Evolutionary conservation across 2,329 filamentous ascomycete genomes (phyloP).

Genomic region (Microascus cirrosus): DNA sequence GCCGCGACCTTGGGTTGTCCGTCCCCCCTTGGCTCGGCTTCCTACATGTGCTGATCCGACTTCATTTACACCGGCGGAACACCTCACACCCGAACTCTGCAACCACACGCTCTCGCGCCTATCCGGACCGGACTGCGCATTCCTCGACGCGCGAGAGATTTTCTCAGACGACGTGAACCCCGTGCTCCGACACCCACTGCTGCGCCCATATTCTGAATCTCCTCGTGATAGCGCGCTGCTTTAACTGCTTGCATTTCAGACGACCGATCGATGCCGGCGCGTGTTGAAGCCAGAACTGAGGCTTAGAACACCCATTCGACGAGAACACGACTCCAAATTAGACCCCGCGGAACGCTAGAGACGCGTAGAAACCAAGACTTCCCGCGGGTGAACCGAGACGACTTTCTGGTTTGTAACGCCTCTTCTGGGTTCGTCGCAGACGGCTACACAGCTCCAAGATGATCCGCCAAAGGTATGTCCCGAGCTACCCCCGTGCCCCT

Average conservation of each 20-base stretch:
- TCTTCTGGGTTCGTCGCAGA: background rate
- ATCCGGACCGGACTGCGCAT: no score
- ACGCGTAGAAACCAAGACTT: background rate
- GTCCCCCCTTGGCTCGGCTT: no score
- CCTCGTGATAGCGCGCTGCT: background rate
- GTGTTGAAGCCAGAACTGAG: background rate
- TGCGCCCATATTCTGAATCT: background rate
- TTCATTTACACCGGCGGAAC: no score
- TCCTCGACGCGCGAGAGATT: background rate
- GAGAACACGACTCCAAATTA: background rate
- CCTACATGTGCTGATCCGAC: no score
- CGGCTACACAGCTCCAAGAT: slow-evolving; percentile 10
- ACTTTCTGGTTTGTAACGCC: no score
- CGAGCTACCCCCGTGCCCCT: slow-evolving; percentile 2
- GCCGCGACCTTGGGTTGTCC: no score
- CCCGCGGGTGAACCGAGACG: background rate
- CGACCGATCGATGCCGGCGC: background rate
- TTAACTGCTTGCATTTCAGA: background rate
- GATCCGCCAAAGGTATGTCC: slow-evolving; percentile 22
- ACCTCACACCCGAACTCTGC: background rate
- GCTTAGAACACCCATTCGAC: background rate
- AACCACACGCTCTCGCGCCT: no score
- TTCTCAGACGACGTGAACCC: background rate
- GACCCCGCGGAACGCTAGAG: background rate
- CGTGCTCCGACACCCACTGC: background rate